Evolutionary conservation across 495 filamentous ascomycete species (phyloP).

Genomic region (Penicillium lagena): DNA sequence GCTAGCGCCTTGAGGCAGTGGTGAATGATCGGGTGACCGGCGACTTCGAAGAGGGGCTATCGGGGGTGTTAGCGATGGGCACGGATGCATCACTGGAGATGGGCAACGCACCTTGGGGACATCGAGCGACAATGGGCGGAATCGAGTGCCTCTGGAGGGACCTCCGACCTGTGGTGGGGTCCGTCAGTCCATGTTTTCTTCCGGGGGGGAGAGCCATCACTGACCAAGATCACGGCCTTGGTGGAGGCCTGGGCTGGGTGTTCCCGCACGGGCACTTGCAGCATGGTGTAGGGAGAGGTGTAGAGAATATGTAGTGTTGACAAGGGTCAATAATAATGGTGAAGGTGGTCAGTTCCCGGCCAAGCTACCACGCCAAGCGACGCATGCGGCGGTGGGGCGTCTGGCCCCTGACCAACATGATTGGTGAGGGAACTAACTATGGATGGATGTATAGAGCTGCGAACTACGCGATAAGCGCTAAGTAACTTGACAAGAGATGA

Average conservation of each 20-base stretch:
- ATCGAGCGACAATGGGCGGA: slow-evolving; percentile 93
- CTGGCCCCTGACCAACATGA: no score
- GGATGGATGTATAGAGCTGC: no score
- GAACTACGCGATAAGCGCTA: no score
- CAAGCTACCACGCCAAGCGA: no score
- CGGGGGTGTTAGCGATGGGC: slow-evolving; percentile 1
- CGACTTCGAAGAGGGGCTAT: slow-evolving; percentile 97
- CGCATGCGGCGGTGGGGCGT: no score
- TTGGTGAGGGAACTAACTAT: no score
- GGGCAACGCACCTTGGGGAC: slow-evolving; percentile 74
- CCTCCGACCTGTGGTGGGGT: slow-evolving; percentile 67
- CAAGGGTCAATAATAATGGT: no score
- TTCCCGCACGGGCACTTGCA: slow-evolving; percentile 43
- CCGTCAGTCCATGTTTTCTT: slow-evolving; percentile 11
- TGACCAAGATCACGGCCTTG: slow-evolving; percentile 67
- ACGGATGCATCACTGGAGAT: not conserved
- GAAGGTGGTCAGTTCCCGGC: no score
- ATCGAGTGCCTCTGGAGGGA: slow-evolving; percentile 89
- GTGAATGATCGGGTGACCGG: slow-evolving; percentile 96
- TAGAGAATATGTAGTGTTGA: no score
- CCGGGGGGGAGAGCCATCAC: slow-evolving; percentile 10
- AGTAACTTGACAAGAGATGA: no score
- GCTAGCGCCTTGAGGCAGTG: slow-evolving; percentile 91
- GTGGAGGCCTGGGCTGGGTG: slow-evolving; percentile 47
- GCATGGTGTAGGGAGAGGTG: slow-evolving; percentile 22